phyloP scores from a whole-genome alignment of 2,329 filamentous ascomycete species.

The Colletotrichum siamense region DNA sequence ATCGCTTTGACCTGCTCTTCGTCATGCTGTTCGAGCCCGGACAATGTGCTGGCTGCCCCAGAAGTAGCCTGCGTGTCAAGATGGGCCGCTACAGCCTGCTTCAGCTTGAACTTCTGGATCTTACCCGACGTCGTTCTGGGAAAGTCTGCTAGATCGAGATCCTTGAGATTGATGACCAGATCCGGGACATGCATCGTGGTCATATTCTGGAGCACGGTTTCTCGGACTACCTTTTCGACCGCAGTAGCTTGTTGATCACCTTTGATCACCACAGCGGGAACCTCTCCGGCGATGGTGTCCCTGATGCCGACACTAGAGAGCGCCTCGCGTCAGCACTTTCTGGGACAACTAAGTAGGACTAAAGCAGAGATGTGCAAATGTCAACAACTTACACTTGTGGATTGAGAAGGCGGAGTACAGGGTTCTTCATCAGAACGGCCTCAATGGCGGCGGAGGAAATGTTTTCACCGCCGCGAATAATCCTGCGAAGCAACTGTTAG shows the following conservation, averaged over 20 bases:
- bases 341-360: accelerated
- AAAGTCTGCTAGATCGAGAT: not conserved
- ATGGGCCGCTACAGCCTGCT: not conserved
- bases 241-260: not conserved
- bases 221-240: not conserved
- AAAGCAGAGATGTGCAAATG: not conserved
- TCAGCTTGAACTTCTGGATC: not conserved
- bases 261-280: not conserved
- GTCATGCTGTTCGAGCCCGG: not conserved
- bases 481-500: not conserved
- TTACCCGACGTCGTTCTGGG: not conserved
- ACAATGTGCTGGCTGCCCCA: accelerated
- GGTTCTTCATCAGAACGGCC: not conserved
- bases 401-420: accelerated
- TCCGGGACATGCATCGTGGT: not conserved
- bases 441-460: not conserved
- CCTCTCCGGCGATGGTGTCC: not conserved
- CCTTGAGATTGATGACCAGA: not conserved
- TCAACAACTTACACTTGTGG: not conserved
- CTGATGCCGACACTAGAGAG: not conserved
- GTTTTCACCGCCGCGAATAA: not conserved
- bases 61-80: not conserved
- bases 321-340: not conserved
- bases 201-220: not conserved
- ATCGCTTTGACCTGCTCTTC: not conserved